phyloP scores from a whole-genome alignment of 495 filamentous ascomycete species.

The Parmelia sp. region DNA sequence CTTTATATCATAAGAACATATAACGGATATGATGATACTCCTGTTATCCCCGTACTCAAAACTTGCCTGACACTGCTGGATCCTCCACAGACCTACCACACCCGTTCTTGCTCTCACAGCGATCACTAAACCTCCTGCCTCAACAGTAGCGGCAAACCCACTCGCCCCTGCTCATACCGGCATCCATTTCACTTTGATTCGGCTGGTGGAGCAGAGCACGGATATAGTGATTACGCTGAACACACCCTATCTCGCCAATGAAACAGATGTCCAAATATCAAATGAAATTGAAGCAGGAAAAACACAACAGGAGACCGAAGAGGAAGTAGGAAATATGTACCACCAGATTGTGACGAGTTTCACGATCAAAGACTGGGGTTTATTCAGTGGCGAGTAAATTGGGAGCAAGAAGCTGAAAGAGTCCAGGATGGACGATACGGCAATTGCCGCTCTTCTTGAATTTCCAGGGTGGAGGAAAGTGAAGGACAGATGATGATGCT shows the following conservation, averaged over 20 bases:
- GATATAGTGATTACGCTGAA: conserved; percentile 89
- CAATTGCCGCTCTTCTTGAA: background rate
- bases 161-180: conserved; percentile 46
- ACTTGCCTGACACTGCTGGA: conserved; percentile 16
- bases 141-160: conserved; percentile 15
- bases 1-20: background rate
- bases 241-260: conserved; percentile 59
- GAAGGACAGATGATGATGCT: background rate
- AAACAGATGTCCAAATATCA: background rate
- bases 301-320: conserved; percentile 49
- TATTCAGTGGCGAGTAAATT: conserved; percentile 54
- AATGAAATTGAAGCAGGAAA: background rate
- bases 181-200: conserved; percentile 56
- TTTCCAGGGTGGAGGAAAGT: background rate
- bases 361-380: conserved; percentile 71
- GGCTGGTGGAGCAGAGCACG: conserved; percentile 66
- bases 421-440: background rate
- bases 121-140: conserved; percentile 25
- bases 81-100: conserved; percentile 36
- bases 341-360: conserved; percentile 61
- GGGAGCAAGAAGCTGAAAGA: background rate
- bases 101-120: conserved; percentile 27
- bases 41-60: background rate
- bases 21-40: background rate
- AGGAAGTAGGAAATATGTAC: conserved; percentile 60